Base-by-base conservation (phyloP, 2,329 filamentous ascomycete genomes). In the Blastomyces gilchristii region DNA sequence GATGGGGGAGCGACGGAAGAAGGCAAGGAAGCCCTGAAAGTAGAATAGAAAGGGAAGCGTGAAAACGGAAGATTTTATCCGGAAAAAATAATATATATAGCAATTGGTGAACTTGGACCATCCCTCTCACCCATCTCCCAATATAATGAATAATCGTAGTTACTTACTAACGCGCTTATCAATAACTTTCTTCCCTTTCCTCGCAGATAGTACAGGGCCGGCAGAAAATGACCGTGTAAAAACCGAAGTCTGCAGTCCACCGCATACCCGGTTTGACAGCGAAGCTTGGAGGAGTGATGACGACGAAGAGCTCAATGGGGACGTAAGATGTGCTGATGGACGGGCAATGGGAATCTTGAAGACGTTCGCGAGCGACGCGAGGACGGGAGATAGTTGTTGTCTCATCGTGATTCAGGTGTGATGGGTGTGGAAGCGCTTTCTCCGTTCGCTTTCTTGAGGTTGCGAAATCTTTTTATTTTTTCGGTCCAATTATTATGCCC, bases 131-230 rank as follows among this genome's bases (percentile, higher is more conserved):
- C 25, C 49, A 11, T 52, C 22, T 22, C 50, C 22, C 50, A 22
- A 49, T 22, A 16, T 34, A 8, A 3, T 49, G 3, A 3, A 50
- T 25, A 50, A 22, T 11, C 11, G 9, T 16, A 61, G 37, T 56
- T n/a, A 75, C 77, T 58, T 73, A 81, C 79, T 80, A 60, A 81
- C 75, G 71, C 78, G 69, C 64, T 71, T 73, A 64, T 81, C 78
- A 18, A 67, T 67, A 18, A 68, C 68, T 0, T 68, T 66, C 2
- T 67, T 70, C 14, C 67, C 69, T 63, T 77, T 77, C 61, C 77
- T 76, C 63, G 77, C 77, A n/a, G 72, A 70, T 25, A 76, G 67
- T 9, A 71, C 65, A 39, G 72, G 68, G 34, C 75, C 77, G 6
- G 75, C 75, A 12, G 77, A 78, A 66, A 79, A 79, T 3, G 73